Evolutionary conservation across 257 asterid species (phyloP).

Genomic region (Gynochthodes officinalis): DNA sequence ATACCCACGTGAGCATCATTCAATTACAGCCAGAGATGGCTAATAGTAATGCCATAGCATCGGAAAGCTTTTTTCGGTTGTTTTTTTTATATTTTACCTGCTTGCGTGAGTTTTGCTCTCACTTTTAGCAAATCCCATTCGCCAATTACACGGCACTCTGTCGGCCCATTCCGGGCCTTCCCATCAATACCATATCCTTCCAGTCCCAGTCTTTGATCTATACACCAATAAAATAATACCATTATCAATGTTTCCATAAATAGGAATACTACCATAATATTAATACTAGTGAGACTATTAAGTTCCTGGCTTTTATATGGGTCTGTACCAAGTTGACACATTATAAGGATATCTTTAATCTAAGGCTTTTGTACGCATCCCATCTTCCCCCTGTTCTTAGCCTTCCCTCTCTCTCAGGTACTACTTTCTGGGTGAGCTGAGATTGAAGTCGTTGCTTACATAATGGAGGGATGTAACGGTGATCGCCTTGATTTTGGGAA

Average conservation of each 20-base stretch:
- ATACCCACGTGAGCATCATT: conserved; percentile 3
- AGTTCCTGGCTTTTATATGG: neutral
- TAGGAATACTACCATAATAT: neutral
- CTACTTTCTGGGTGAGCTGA: conserved; percentile 20
- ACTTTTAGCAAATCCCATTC: conserved; percentile 36
- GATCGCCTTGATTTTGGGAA: conserved; percentile 94
- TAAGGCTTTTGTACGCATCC: conserved; percentile 31
- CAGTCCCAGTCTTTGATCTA: neutral
- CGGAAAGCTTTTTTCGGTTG: conserved; percentile 18
- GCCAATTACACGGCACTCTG: conserved; percentile 47
- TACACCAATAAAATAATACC: conserved; percentile 1
- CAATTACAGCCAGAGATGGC: neutral
- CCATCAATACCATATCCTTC: conserved; percentile 23
- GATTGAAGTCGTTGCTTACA: conserved; percentile 20
- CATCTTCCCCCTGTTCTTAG: conserved; percentile 24
- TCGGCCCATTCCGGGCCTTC: conserved; percentile 30
- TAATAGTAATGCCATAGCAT: neutral
- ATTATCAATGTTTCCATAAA: conserved; percentile 16
- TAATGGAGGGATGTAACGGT: conserved; percentile 67
- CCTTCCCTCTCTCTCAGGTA: conserved; percentile 19
- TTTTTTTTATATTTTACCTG: neutral
- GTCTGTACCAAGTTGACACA: conserved; percentile 34
- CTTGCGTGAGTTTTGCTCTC: conserved; percentile 27
- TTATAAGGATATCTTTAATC: conserved; percentile 25
- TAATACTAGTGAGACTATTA: neutral